phyloP scores from a whole-genome alignment of 1,284 basidiomycete genomes.

The Quambalaria eucalypti region DNA sequence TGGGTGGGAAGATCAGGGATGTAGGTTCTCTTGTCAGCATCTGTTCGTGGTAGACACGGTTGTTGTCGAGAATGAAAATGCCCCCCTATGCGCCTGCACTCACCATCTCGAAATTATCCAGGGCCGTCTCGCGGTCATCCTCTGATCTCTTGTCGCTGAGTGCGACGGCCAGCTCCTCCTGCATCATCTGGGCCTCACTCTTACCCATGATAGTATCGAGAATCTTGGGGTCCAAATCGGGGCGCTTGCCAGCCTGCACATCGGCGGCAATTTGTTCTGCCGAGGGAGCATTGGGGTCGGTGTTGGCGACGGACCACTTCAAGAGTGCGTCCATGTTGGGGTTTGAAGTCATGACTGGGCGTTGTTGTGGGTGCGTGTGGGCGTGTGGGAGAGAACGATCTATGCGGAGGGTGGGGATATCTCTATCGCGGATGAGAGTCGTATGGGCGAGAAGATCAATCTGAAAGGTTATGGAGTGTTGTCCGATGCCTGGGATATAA shows the following conservation, averaged over 20 bases:
- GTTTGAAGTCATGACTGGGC: not conserved
- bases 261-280: conserved; percentile 23
- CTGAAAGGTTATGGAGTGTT: too few relatives aligned
- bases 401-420: too few relatives aligned
- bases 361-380: too few relatives aligned
- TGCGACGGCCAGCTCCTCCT: conserved; percentile 39
- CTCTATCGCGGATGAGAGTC: too few relatives aligned
- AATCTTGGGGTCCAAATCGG: conserved; percentile 37
- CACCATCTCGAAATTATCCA: conserved; percentile 95
- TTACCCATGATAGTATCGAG: conserved; percentile 45
- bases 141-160: conserved; percentile 14
- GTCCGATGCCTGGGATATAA: too few relatives aligned
- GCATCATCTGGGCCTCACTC: conserved; percentile 44
- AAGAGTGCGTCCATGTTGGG: conserved; percentile 36
- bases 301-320: conserved; percentile 34
- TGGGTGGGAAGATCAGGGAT: not conserved
- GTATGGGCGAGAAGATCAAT: too few relatives aligned
- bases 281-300: conserved; percentile 5
- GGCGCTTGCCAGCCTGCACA: conserved; percentile 29
- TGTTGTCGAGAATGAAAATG: not conserved
- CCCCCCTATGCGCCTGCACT: conserved; percentile 16
- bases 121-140: conserved; percentile 57
- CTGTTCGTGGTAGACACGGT: not conserved
- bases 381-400: too few relatives aligned
- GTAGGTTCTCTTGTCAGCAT: not conserved